Conservation (phyloP, 2,329 filamentous ascomycete genomes). For the Uncinocarpus reesii region DNA sequence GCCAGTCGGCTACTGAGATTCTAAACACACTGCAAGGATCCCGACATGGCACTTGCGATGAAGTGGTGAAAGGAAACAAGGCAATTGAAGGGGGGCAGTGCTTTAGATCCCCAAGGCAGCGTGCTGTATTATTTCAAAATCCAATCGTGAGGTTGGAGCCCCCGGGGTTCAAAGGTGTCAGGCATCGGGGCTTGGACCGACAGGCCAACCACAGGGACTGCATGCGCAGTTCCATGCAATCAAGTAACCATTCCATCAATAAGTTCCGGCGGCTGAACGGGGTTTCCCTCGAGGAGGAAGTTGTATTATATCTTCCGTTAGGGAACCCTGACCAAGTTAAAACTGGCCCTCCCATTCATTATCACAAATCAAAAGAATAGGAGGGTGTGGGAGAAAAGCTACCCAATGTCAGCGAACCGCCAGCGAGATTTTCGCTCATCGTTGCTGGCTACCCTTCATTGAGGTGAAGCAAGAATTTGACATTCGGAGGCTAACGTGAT, state of each 20-base stretch:
- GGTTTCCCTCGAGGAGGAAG: not conserved
- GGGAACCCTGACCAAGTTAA: too few species aligned
- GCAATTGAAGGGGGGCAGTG: not conserved
- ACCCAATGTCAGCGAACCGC: too few species aligned
- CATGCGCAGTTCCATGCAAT: not conserved
- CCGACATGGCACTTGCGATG: not conserved
- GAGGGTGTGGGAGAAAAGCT: too few species aligned
- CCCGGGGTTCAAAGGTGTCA: not conserved
- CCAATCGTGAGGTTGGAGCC: not conserved
- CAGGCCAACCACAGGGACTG: not conserved
- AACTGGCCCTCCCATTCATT: too few species aligned
- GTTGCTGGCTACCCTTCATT: too few species aligned
- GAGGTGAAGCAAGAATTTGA: too few species aligned
- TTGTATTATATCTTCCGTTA: too few species aligned
- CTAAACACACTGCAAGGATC: not conserved
- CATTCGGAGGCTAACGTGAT: too few species aligned
- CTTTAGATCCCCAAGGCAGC: not conserved
- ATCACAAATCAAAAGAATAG: too few species aligned
- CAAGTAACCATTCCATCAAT: not conserved
- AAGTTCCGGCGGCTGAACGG: not conserved
- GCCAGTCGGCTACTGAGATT: not conserved
- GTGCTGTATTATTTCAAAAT: not conserved
- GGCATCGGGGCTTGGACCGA: slow-evolving; percentile 3
- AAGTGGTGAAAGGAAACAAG: not conserved
- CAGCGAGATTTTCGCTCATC: too few species aligned